phyloP scores from a whole-genome alignment of 805 yeast genomes.

The Candida corydali region DNA sequence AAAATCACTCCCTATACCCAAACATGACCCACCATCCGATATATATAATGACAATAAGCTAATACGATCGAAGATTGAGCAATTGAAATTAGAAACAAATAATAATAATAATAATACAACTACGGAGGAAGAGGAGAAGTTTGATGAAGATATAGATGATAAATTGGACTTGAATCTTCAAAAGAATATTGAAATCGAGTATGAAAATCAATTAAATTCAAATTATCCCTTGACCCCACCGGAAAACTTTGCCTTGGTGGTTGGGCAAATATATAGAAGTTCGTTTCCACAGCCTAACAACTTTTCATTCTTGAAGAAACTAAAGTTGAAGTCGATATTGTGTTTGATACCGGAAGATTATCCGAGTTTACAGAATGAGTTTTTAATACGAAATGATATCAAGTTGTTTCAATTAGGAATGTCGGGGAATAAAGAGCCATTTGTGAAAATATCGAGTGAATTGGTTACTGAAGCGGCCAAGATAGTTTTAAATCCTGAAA shows the following conservation, averaged over 20 bases:
- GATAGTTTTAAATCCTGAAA: slow-evolving; percentile 75
- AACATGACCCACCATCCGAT: not conserved
- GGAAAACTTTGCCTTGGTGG: slow-evolving; percentile 86
- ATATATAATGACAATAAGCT: slow-evolving; percentile 13
- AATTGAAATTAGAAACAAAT: slow-evolving; percentile 22
- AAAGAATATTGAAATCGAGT: slow-evolving; percentile 16
- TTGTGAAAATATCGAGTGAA: slow-evolving; percentile 66
- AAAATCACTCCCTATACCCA: not conserved
- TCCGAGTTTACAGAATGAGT: slow-evolving; percentile 70
- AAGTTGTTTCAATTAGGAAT: slow-evolving; percentile 82
- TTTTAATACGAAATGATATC: slow-evolving; percentile 58
- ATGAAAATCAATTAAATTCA: slow-evolving; percentile 6
- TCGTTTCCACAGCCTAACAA: slow-evolving; percentile 88
- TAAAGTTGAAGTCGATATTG: slow-evolving; percentile 68
- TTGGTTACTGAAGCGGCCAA: slow-evolving; percentile 76
- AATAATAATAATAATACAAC: slow-evolving; percentile 14
- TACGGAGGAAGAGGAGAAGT: slow-evolving; percentile 25
- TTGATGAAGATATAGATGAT: slow-evolving; percentile 41
- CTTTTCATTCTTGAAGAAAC: slow-evolving; percentile 59
- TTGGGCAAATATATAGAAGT: slow-evolving; percentile 69
- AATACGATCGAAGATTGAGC: slow-evolving; percentile 32
- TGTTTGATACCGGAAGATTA: slow-evolving; percentile 90
- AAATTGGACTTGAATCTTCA: slow-evolving; percentile 28
- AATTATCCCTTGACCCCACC: slow-evolving; percentile 55
- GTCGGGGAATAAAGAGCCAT: slow-evolving; percentile 94